phyloP scores from a whole-genome alignment of 371 early-diverging fungal species.

The Enteropsectra breve region DNA sequence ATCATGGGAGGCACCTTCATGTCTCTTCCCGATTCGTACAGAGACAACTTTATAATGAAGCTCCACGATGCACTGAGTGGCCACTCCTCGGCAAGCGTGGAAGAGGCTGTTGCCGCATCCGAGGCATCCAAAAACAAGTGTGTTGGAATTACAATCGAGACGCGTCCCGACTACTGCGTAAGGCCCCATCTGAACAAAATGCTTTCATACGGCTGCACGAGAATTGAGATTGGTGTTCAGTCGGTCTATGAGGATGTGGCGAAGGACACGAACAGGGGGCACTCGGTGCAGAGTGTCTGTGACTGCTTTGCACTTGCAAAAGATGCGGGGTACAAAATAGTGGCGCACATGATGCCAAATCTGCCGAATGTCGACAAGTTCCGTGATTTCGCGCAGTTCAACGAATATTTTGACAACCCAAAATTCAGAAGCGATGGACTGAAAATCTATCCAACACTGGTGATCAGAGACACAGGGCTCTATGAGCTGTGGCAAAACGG shows the following conservation, averaged over 20 bases:
- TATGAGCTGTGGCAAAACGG: constrained; percentile 98
- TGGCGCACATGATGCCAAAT: constrained; percentile 99
- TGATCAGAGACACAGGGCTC: constrained; percentile 94
- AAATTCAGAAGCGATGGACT: constrained; percentile 93
- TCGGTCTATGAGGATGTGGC: constrained; percentile 99
- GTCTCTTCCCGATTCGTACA: constrained; percentile 83
- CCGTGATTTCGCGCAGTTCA: constrained; percentile 94
- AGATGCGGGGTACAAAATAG: constrained; percentile 98
- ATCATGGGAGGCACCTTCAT: constrained; percentile 99
- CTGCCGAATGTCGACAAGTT: constrained; percentile 98
- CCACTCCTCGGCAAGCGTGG: constrained; percentile 70
- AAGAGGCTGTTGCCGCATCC: constrained; percentile 78
- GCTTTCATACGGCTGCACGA: constrained; percentile 95
- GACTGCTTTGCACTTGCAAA: constrained; percentile 91
- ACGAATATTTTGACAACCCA: constrained; percentile 95
- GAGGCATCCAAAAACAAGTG: constrained; percentile 90
- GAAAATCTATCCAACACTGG: constrained; percentile 96
- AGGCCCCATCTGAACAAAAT: constrained; percentile 91
- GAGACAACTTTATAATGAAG: constrained; percentile 87
- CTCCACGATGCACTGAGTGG: constrained; percentile 94
- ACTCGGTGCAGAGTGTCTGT: constrained; percentile 90
- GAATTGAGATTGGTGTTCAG: constrained; percentile 97
- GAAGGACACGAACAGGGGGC: constrained; percentile 93
- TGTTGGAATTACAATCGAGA: constrained; percentile 99
- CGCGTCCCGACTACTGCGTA: constrained; percentile 94